Base-by-base conservation (phyloP, 1,284 basidiomycete species). In the Spongiforma sp. region DNA sequence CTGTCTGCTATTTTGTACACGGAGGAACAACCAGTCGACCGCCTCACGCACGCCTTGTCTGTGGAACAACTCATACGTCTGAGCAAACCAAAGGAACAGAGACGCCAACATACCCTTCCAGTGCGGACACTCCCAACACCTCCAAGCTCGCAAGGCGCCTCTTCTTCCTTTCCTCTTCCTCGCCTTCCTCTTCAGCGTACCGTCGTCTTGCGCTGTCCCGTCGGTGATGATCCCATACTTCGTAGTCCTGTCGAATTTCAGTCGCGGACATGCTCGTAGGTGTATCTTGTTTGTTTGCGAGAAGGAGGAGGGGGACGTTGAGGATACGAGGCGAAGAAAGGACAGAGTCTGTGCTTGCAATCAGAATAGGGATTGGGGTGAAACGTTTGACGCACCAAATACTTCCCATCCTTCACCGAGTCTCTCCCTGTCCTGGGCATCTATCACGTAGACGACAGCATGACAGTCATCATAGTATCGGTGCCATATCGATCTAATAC, bases 401-500 rank as follows among this genome's bases (percentile, higher is more conserved):
- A 95, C 95, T 68, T 94, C 92, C 95, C 95, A 98, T 17, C 93
- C 93, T 80, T 97, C 95, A 62, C 90, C 87, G 52, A 98, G 79
- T 43, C 95, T 82, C 71, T 93, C 93, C 59, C 90, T 83, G 81
- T 98, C 95, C 63, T 91, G 87, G 7, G 94, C 94, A 75, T 98
- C 95, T 58, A 98, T 88, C 58, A 97, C 92, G 72, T 93, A 97
- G 34, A 93, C 93, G 53, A 98, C 93, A 12, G 95, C 95, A 75
- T 98, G 95, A 70, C 94, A 96, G 75, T 97, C 94, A 64, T 94
- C 92, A 74, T 96, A 98, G 79, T 98, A 98, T 69, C 89, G 87
- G 60, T 91, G 89, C 95, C 95, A 98, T 67, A 98, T 96, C 33
- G 89, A 91, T 26, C 95, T 86, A 57, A 98, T 96, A 33, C 95